Evolutionary conservation across 495 filamentous ascomycete species (phyloP).

Genomic region (Hypoxylon fragiforme): DNA sequence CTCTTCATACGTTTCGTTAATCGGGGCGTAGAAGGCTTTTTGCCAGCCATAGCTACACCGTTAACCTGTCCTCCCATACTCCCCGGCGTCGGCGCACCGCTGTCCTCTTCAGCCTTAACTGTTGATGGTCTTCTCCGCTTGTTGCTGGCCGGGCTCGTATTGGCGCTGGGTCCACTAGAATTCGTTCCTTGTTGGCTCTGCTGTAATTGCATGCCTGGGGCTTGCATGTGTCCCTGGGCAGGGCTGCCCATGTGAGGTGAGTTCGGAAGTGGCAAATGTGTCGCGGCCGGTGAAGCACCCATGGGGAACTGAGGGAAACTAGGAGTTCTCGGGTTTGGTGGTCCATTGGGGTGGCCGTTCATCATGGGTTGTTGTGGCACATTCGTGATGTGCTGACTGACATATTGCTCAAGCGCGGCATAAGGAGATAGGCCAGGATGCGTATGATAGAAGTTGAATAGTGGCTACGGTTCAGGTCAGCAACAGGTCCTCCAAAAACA

Average conservation of each 20-base stretch:
- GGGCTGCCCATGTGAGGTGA: slow-evolving; percentile 63
- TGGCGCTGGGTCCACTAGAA: slow-evolving; percentile 75
- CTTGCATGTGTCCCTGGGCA: slow-evolving; percentile 61
- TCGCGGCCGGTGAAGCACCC: slow-evolving; percentile 57
- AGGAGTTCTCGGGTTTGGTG: slow-evolving; percentile 48
- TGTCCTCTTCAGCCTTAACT: slow-evolving; percentile 76
- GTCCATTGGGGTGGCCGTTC: slow-evolving; percentile 46
- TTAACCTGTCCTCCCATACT: slow-evolving; percentile 49
- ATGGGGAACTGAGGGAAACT: slow-evolving; percentile 55
- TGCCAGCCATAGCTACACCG: slow-evolving; percentile 41
- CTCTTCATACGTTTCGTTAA: slow-evolving; percentile 51
- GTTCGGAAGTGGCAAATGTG: slow-evolving; percentile 60
- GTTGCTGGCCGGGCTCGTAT: slow-evolving; percentile 79
- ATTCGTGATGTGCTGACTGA: slow-evolving; percentile 44
- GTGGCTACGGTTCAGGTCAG: slow-evolving; percentile 39
- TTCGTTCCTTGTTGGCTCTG: slow-evolving; percentile 72
- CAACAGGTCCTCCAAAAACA: no score
- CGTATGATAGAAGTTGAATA: slow-evolving; percentile 64
- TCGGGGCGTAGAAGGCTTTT: slow-evolving; percentile 51
- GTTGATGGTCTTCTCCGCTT: slow-evolving; percentile 77
- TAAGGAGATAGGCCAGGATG: slow-evolving; percentile 62
- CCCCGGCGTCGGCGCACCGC: slow-evolving; percentile 49
- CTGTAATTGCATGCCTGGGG: slow-evolving; percentile 69
- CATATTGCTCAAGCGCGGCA: slow-evolving; percentile 64
- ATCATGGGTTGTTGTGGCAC: slow-evolving; percentile 32